Evolutionary conservation across 1,139 yeast species (phyloP).

Genomic region (Geotrichum fermentans): DNA sequence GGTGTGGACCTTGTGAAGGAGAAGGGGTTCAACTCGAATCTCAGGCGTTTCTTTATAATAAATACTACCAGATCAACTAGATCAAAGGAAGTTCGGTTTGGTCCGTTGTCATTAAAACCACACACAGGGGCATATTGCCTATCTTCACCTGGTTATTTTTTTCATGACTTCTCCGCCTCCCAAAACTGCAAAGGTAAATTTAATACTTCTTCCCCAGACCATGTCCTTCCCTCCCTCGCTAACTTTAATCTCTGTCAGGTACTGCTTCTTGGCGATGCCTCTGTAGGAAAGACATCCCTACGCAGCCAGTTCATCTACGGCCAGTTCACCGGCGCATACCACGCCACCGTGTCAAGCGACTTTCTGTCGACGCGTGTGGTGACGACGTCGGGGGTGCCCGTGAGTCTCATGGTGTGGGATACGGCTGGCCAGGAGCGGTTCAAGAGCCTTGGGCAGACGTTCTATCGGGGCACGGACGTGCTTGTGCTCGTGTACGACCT

Average conservation of each 20-base stretch:
- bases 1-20: too few relatives aligned
- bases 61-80: too few relatives aligned
- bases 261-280: slow-evolving; percentile 54
- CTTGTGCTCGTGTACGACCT: slow-evolving; percentile 54
- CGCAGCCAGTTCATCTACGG: slow-evolving; percentile 56
- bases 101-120: too few relatives aligned
- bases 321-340: slow-evolving; percentile 52
- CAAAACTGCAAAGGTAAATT: neutral
- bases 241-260: slow-evolving; percentile 34
- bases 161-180: too few relatives aligned
- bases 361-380: slow-evolving; percentile 47
- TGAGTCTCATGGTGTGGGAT: slow-evolving; percentile 57
- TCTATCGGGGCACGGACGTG: slow-evolving; percentile 58
- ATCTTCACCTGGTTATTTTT: too few relatives aligned
- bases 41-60: too few relatives aligned
- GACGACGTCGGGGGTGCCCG: slow-evolving; percentile 55
- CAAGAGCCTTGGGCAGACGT: slow-evolving; percentile 54
- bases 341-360: slow-evolving; percentile 54
- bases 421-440: slow-evolving; percentile 65
- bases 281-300: slow-evolving; percentile 58
- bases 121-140: too few relatives aligned
- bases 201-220: neutral
- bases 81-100: too few relatives aligned
- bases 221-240: neutral
- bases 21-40: too few relatives aligned